phyloP scores from a whole-genome alignment of 1,284 basidiomycete genomes.

The Ceratobasidium sp. region DNA sequence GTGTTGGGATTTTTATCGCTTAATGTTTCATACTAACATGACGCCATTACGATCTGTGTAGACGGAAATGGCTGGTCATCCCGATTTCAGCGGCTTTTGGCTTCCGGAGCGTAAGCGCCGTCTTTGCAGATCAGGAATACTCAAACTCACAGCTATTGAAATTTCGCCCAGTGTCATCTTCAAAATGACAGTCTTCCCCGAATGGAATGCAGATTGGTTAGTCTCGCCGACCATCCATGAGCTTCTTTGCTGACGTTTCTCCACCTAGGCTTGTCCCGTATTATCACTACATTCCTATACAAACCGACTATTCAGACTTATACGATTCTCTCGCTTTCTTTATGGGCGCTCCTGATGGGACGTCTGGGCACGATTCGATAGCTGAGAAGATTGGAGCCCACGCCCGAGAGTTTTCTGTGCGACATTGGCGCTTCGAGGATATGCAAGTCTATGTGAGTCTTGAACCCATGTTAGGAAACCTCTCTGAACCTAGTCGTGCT shows the following conservation, averaged over 20 bases:
- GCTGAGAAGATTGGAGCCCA: conserved; percentile 57
- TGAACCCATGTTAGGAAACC: not conserved
- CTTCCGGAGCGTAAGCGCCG: conserved; percentile 48
- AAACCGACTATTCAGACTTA: conserved; percentile 60
- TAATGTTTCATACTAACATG: not conserved
- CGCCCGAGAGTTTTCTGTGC: conserved; percentile 55
- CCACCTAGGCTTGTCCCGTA: conserved; percentile 50
- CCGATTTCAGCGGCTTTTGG: conserved; percentile 53
- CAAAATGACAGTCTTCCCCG: conserved; percentile 58
- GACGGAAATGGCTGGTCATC: conserved; percentile 52
- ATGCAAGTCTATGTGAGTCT: conserved; percentile 59
- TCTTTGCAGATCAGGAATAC: too few relatives aligned
- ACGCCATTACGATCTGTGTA: conserved; percentile 12
- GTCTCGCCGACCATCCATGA: conserved; percentile 53
- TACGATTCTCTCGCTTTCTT: conserved; percentile 61
- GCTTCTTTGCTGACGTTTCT: not conserved
- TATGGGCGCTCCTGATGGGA: conserved; percentile 55
- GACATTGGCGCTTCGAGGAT: conserved; percentile 60
- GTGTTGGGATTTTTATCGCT: not conserved
- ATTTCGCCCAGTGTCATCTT: conserved; percentile 53
- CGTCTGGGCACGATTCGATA: conserved; percentile 56
- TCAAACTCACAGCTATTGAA: not conserved
- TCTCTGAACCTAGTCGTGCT: not conserved
- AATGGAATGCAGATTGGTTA: conserved; percentile 58
- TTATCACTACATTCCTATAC: conserved; percentile 47